Percentiles rank a stretch among this genome's conserved stretches.
These are phyloP conservation scores for Colletotrichum gigasporum DNA, from an alignment of 2,329 filamentous ascomycete genomes.

Conservation along the genomic window DNA sequence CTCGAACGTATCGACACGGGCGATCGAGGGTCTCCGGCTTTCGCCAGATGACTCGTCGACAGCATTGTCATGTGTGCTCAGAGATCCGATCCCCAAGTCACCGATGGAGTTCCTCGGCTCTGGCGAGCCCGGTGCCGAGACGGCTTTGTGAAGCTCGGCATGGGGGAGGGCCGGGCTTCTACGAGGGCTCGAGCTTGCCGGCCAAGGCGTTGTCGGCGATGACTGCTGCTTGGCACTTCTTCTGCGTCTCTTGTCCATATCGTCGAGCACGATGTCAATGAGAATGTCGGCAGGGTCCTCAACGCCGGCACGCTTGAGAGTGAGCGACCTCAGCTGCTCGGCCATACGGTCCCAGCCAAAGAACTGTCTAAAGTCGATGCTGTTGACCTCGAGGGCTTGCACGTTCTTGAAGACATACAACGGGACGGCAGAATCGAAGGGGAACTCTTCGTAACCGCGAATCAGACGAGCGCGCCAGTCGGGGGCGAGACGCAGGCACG, in stretches of 20 bases:
- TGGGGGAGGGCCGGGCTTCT: constrained; percentile 72
- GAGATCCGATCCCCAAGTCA: constrained; percentile 68
- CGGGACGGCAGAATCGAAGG: constrained; percentile 96
- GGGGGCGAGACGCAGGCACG: constrained; percentile 87
- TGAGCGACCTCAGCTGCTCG: constrained; percentile 90
- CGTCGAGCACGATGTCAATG: constrained; percentile 92
- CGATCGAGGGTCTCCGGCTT: constrained; percentile 54
- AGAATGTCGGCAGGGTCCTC: constrained; percentile 92
- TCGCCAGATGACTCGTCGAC: constrained; percentile 51
- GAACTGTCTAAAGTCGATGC: constrained; percentile 96
- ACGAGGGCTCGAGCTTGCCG: constrained; percentile 63
- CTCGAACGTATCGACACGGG: constrained; percentile 59
- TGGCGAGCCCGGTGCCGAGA: constrained; percentile 73
- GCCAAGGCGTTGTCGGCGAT: constrained; percentile 80
- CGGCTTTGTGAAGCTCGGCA: constrained; percentile 73
- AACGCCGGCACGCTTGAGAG: constrained; percentile 85
- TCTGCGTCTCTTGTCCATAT: constrained; percentile 91
- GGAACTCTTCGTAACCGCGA: constrained; percentile 94
- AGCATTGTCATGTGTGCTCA: constrained; percentile 60
- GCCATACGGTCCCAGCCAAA: constrained; percentile 96
- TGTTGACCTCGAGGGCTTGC: constrained; percentile 90
- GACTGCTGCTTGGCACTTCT: constrained; percentile 87
- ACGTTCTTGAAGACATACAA: constrained; percentile 98
- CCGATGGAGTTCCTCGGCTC: constrained; percentile 56
- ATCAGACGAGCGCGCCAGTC: constrained; percentile 93